Conservation (phyloP, 768 basidiomycete genomes). For the Tulasnella sp. region DNA sequence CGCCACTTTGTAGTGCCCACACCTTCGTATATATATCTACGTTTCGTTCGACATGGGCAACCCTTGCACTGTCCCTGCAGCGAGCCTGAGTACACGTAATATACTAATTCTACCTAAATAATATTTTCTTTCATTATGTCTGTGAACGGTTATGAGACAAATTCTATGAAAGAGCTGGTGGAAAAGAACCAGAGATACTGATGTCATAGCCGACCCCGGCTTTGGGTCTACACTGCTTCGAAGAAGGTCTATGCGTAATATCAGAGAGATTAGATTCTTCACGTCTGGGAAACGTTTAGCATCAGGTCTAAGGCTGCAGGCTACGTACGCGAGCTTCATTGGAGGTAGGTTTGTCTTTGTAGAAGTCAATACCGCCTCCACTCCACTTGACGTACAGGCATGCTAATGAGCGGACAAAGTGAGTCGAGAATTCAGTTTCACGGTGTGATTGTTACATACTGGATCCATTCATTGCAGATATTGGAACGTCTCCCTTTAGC, state of each 20-base stretch:
- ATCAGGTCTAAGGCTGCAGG: not conserved
- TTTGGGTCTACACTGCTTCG: not conserved
- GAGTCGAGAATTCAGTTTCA: not conserved
- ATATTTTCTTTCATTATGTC: no score
- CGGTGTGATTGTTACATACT: not conserved
- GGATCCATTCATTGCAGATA: not conserved
- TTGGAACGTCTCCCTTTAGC: not conserved
- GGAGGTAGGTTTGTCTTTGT: not conserved
- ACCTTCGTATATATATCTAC: no score
- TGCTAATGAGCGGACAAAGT: not conserved
- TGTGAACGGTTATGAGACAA: no score
- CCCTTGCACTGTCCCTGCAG: no score
- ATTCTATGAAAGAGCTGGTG: no score
- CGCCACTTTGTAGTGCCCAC: no score
- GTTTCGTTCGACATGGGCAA: no score
- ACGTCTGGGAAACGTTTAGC: not conserved
- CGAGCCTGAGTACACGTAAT: no score
- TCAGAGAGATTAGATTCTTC: not conserved
- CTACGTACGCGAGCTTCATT: not conserved
- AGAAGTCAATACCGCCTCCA: not conserved
- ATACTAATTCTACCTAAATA: no score
- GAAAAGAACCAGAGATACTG: no score
- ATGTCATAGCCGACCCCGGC: no score
- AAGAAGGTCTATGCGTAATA: not conserved
- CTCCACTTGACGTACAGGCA: not conserved